Conservation (phyloP, 2,329 filamentous ascomycete species). For the Talaromyces sp. region DNA sequence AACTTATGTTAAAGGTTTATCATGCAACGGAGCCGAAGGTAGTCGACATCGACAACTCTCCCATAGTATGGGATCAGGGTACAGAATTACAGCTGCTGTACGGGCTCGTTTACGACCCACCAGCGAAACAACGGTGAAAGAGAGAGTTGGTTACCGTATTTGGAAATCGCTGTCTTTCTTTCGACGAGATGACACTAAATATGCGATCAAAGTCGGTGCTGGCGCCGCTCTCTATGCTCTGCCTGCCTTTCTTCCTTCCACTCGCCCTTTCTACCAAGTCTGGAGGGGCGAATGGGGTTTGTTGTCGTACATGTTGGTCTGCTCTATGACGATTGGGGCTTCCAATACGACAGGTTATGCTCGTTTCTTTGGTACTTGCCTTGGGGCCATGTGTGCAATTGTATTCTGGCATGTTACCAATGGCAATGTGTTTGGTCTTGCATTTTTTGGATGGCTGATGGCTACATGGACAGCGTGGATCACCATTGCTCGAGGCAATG, state of each 20-base stretch:
- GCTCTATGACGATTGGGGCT: conserved; percentile 94
- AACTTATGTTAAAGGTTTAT: background rate
- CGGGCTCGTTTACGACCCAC: conserved; percentile 3
- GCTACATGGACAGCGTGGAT: conserved; percentile 85
- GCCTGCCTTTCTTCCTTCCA: conserved; percentile 79
- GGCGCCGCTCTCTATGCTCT: conserved; percentile 88
- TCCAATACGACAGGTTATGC: conserved; percentile 90
- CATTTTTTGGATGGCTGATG: conserved; percentile 79
- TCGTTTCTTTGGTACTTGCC: conserved; percentile 81
- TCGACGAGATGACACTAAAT: conserved; percentile 68
- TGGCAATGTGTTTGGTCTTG: conserved; percentile 74
- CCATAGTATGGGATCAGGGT: conserved; percentile 10
- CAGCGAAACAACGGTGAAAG: conserved; percentile 20
- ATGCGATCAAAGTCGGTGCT: conserved; percentile 89
- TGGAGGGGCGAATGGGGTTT: conserved; percentile 98
- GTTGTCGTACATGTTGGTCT: conserved; percentile 96
- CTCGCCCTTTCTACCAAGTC: conserved; percentile 76
- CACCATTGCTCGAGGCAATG: conserved; percentile 80
- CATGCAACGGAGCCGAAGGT: background rate
- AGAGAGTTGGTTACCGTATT: conserved; percentile 43
- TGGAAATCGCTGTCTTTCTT: conserved; percentile 55
- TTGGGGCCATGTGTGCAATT: conserved; percentile 76
- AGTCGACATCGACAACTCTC: conserved; percentile 7
- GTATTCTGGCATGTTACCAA: conserved; percentile 75
- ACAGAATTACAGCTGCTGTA: conserved; percentile 9